Conservation (phyloP, 169 alveolate genomes). For the Plasmodium gonderi region DNA sequence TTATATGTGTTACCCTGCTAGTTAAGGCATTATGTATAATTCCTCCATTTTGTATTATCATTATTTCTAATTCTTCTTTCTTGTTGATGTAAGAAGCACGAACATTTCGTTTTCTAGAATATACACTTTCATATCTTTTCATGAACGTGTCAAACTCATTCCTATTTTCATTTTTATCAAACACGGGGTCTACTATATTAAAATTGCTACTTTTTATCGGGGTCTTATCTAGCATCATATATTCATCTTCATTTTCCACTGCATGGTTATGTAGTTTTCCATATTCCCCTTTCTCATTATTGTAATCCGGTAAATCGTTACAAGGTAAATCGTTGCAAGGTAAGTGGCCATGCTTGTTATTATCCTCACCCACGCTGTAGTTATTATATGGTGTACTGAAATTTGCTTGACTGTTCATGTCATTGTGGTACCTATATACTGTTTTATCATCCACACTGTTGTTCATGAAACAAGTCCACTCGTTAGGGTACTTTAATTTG, state of each 20-base stretch:
- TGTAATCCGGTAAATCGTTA: not conserved
- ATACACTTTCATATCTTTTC: not conserved
- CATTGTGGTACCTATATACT: not conserved
- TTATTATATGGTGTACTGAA: not conserved
- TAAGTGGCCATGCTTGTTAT: too few relatives aligned
- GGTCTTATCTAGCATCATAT: conserved; percentile 1
- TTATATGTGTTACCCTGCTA: conserved; percentile 52
- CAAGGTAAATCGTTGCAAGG: not conserved
- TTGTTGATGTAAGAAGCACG: conserved; percentile 52
- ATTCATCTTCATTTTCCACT: not conserved
- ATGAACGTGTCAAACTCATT: conserved; percentile 18
- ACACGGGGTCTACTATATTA: not conserved
- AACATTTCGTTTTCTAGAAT: not conserved
- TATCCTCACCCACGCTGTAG: not conserved
- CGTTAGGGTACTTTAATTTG: not conserved
- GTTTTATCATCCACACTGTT: not conserved
- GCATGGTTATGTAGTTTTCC: not conserved
- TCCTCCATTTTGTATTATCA: conserved; percentile 69
- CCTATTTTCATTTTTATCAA: not conserved
- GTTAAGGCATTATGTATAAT: conserved; percentile 56
- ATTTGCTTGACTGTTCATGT: not conserved
- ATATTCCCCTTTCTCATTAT: not conserved
- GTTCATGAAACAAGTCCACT: not conserved
- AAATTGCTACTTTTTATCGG: conserved; percentile 2
- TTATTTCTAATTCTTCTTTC: conserved; percentile 61